phyloP scores from a whole-genome alignment of 768 basidiomycete genomes.

The Psilocybe cyanescens region DNA sequence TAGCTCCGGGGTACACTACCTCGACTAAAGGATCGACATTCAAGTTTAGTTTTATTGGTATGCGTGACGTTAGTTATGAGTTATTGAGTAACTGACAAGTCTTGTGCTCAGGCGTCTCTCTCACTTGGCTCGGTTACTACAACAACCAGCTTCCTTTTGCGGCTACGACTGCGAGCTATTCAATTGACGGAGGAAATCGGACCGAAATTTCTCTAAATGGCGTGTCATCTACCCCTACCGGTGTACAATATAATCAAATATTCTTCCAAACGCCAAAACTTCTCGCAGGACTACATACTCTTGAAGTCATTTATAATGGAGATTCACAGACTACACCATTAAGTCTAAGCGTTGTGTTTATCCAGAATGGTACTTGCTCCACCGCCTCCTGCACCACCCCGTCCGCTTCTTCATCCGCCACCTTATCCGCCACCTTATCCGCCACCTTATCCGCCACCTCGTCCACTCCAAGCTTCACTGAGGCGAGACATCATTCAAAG shows the following conservation, averaged over 20 bases:
- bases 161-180: conserved; percentile 26
- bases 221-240: conserved; percentile 7
- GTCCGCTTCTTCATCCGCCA: too few species aligned
- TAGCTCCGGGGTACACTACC: conserved; percentile 4
- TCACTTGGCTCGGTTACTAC: conserved; percentile 29
- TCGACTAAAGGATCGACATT: conserved; percentile 23
- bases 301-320: conserved; percentile 28
- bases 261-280: conserved; percentile 25
- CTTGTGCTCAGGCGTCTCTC: conserved; percentile 24
- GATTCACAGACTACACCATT: conserved; percentile 24
- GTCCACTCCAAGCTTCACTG: too few species aligned
- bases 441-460: too few species aligned
- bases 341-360: conserved; percentile 17
- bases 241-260: conserved; percentile 20
- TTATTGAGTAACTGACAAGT: too few species aligned
- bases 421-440: too few species aligned
- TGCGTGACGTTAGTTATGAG: background rate
- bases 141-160: conserved; percentile 25
- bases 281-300: conserved; percentile 20
- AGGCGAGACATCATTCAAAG: too few species aligned
- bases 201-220: conserved; percentile 22
- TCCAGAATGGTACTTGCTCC: conserved; percentile 12
- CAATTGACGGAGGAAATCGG: conserved; percentile 27
- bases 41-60: conserved; percentile 29
- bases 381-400: background rate